phyloP scores from a whole-genome alignment of 2,329 filamentous ascomycete species.

The Hirsutella minnesotensis region DNA sequence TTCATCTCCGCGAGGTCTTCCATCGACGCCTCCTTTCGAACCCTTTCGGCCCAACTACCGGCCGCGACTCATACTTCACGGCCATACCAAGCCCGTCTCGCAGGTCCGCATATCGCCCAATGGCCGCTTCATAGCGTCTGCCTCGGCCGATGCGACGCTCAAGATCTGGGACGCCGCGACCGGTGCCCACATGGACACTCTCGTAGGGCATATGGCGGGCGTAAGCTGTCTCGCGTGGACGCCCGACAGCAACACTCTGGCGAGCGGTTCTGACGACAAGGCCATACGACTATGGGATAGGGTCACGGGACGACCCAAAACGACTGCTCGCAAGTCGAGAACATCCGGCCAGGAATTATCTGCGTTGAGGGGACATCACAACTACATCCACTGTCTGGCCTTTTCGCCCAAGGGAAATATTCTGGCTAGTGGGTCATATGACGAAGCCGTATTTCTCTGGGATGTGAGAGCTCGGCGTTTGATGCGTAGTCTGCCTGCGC shows the following conservation, averaged over 20 bases:
- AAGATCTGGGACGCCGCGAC: slow-evolving; percentile 81
- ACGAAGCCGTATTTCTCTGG: slow-evolving; percentile 95
- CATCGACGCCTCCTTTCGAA: slow-evolving; percentile 29
- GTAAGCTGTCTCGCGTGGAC: slow-evolving; percentile 91
- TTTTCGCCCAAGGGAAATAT: slow-evolving; percentile 99
- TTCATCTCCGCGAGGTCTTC: slow-evolving; percentile 7
- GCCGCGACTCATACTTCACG: slow-evolving; percentile 58
- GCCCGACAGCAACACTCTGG: slow-evolving; percentile 76
- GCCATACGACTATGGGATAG: slow-evolving; percentile 86
- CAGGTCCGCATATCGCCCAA: slow-evolving; percentile 87
- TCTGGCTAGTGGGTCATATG: slow-evolving; percentile 86
- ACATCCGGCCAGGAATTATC: slow-evolving; percentile 29
- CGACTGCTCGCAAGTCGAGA: slow-evolving; percentile 26
- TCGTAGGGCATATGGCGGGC: slow-evolving; percentile 88
- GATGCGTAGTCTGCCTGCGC: slow-evolving; percentile 85
- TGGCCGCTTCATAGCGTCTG: slow-evolving; percentile 78
- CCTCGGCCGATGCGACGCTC: slow-evolving; percentile 79
- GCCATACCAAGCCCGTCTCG: slow-evolving; percentile 69
- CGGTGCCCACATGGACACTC: slow-evolving; percentile 71
- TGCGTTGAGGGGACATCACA: slow-evolving; percentile 76
- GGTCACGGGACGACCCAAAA: slow-evolving; percentile 44
- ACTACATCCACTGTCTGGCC: slow-evolving; percentile 87
- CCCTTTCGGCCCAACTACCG: slow-evolving; percentile 54
- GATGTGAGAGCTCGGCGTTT: slow-evolving; percentile 78
- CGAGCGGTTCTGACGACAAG: slow-evolving; percentile 92